These are phyloP conservation scores for Marasmius oreades DNA, from an alignment of 1,284 basidiomycete genomes.

Conservation along the genomic window DNA sequence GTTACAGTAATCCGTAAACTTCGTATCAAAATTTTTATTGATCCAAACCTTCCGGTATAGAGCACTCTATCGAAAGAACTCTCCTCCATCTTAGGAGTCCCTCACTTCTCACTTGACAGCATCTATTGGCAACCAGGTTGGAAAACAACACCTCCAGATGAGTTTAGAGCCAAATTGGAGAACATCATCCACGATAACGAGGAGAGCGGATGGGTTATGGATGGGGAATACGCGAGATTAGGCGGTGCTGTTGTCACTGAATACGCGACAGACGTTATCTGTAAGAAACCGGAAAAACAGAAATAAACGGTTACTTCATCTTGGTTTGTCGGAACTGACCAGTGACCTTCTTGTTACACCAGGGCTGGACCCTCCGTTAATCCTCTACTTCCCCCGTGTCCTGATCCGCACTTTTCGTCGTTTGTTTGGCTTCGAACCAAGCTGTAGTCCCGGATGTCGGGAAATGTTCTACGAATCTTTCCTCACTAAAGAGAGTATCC, in stretches of 20 bases:
- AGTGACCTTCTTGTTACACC: no score
- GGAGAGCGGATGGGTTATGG: conserved; percentile 45
- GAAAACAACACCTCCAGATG: conserved; percentile 30
- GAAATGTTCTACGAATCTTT: conserved; percentile 41
- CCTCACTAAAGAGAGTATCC: conserved; percentile 50
- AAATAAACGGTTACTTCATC: background rate
- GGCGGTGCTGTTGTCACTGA: conserved; percentile 33
- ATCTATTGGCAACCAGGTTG: conserved; percentile 50
- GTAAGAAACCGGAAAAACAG: conserved; percentile 32
- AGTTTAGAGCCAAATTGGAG: conserved; percentile 34
- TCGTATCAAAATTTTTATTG: background rate
- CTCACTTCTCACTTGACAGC: conserved; percentile 40
- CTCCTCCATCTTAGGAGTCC: conserved; percentile 40
- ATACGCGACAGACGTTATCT: conserved; percentile 54
- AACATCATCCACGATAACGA: conserved; percentile 24
- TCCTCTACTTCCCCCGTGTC: conserved; percentile 55
- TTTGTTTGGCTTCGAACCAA: conserved; percentile 32
- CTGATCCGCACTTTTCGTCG: conserved; percentile 49
- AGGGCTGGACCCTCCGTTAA: conserved; percentile 66
- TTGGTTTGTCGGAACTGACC: conserved; percentile 1
- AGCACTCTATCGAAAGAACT: conserved; percentile 46
- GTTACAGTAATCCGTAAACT: conserved; percentile 9
- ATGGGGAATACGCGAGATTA: conserved; percentile 37
- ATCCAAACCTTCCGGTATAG: conserved; percentile 25
- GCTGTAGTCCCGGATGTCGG: conserved; percentile 52